Percentiles rank a stretch among this genome's conserved stretches.
These are phyloP conservation scores for Mikania micrantha DNA, from an alignment of 129 eudicot genomes.

Conservation along the genomic window DNA sequence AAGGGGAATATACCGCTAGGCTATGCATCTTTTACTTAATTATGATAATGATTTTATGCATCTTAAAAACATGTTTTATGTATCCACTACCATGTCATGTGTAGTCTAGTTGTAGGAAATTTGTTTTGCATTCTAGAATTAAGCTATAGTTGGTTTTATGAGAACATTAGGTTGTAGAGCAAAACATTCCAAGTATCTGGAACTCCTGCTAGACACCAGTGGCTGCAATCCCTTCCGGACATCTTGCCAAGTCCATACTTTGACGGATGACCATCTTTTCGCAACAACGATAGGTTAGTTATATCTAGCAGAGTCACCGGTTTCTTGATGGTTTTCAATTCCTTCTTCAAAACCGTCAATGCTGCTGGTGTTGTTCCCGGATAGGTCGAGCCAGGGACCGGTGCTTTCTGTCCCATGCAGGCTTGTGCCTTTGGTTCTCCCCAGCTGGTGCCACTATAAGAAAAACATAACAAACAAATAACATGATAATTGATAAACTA, in stretches of 20 bases:
- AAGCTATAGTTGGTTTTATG: background rate
- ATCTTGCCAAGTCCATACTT: conserved; percentile 39
- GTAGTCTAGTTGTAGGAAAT: too few species aligned
- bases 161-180: conserved; percentile 46
- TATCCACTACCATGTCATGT: too few species aligned
- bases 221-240: conserved; percentile 73
- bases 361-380: conserved; percentile 47
- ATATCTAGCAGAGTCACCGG: conserved; percentile 59
- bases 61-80: too few species aligned
- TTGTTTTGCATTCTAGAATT: too few species aligned
- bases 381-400: conserved; percentile 41
- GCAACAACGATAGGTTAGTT: conserved; percentile 50
- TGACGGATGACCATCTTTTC: conserved; percentile 89
- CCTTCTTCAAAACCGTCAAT: conserved; percentile 40
- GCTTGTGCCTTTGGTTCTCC: conserved; percentile 47
- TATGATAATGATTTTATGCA: too few species aligned
- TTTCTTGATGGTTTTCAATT: conserved; percentile 41
- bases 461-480: background rate
- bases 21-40: too few species aligned
- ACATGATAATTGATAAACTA: background rate
- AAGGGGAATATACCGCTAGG: too few species aligned
- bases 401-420: conserved; percentile 56
- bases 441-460: conserved; percentile 53
- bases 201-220: conserved; percentile 86
- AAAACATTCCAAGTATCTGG: conserved; percentile 87